Evolutionary conservation across 352 stramenopile species (phyloP).

Genomic region (Elongisporangium senticosum): DNA sequence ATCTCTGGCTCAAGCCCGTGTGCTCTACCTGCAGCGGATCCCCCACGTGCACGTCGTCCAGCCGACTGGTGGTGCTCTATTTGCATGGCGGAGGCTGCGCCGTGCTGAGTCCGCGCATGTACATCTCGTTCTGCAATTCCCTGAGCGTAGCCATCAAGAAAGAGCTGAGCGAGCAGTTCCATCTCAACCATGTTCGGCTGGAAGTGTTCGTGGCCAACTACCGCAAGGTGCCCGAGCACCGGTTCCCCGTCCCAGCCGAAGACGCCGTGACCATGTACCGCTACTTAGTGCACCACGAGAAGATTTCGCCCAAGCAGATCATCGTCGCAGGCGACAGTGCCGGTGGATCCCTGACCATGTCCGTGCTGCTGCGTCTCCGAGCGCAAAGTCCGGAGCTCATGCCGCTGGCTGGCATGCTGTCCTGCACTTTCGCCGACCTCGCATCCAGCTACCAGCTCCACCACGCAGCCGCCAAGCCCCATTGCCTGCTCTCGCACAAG

Average conservation of each 20-base stretch:
- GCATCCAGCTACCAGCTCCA: conserved; percentile 15
- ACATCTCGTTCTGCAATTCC: conserved; percentile 33
- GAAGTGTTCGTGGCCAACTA: conserved; percentile 48
- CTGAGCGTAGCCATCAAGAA: conserved; percentile 17
- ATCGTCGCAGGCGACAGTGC: conserved; percentile 41
- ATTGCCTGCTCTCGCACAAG: conserved; percentile 27
- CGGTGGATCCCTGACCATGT: conserved; percentile 33
- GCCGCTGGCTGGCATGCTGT: conserved; percentile 24
- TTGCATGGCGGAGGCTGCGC: conserved; percentile 42
- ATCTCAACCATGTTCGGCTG: conserved; percentile 14
- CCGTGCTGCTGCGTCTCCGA: conserved; percentile 29
- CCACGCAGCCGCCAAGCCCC: conserved; percentile 1
- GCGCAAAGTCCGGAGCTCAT: conserved; percentile 11
- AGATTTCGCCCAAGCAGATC: conserved; percentile 27
- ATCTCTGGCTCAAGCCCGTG: conserved; percentile 30
- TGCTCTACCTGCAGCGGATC: not conserved
- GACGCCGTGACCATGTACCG: conserved; percentile 39
- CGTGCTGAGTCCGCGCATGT: conserved; percentile 31
- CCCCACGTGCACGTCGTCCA: conserved; percentile 2
- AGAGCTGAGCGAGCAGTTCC: conserved; percentile 15
- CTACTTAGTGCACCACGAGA: conserved; percentile 26
- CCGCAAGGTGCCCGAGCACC: conserved; percentile 38
- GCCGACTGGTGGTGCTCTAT: conserved; percentile 26
- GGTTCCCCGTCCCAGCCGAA: conserved; percentile 29
- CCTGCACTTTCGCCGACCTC: conserved; percentile 28